Conservation (phyloP, 306 rosid species). For the Corylus heterophylla region DNA sequence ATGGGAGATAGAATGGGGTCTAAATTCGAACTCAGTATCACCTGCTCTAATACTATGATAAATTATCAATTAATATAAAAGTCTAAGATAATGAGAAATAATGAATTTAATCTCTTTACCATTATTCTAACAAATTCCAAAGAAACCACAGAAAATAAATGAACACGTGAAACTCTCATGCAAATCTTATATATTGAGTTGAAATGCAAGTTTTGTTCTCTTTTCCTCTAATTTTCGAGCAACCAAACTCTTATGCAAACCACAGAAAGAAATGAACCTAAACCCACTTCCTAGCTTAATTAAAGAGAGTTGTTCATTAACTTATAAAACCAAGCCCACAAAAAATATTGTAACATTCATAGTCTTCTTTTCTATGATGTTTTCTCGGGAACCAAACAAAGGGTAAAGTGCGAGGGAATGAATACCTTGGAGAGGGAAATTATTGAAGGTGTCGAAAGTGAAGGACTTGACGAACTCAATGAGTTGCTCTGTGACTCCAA, state of each 20-base stretch:
- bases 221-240: background rate
- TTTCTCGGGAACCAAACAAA: background rate
- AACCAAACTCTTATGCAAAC: background rate
- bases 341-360: background rate
- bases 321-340: background rate
- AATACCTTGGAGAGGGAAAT: slow-evolving; percentile 68
- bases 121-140: background rate
- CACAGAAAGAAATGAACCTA: background rate
- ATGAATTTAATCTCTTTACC: too few relatives aligned
- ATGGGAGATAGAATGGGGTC: too few relatives aligned
- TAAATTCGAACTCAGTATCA: too few relatives aligned
- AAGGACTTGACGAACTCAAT: slow-evolving; percentile 61
- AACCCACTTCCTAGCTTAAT: background rate
- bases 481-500: slow-evolving; percentile 65
- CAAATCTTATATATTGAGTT: background rate
- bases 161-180: background rate
- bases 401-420: background rate
- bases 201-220: background rate
- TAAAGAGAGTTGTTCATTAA: background rate
- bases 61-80: too few relatives aligned
- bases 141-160: too few relatives aligned
- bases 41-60: too few relatives aligned
- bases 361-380: background rate
- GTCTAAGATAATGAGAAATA: too few relatives aligned
- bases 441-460: slow-evolving; percentile 76